Evolutionary conservation across 2,329 filamentous ascomycete species (phyloP).

Genomic region (Penicillium paneum): DNA sequence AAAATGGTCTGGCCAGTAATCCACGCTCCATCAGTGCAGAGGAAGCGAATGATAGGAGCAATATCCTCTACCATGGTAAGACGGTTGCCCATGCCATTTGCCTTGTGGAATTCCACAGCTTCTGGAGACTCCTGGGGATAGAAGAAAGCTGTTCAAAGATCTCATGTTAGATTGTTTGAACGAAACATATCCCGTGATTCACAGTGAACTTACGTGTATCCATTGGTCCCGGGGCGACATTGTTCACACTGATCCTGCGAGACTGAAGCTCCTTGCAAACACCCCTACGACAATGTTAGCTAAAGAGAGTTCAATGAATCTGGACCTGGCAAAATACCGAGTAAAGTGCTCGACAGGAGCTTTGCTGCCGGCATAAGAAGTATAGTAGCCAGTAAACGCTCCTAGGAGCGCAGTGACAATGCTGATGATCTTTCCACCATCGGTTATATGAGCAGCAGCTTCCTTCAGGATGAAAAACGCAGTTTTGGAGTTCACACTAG

Average conservation of each 20-base stretch:
- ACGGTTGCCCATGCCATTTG: neutral
- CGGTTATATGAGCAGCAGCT: neutral
- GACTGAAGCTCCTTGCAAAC: neutral
- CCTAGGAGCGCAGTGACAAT: neutral
- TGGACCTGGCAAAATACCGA: neutral
- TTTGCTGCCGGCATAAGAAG: neutral
- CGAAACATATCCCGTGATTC: neutral
- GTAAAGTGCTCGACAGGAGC: neutral
- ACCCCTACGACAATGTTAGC: neutral
- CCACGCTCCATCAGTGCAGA: neutral
- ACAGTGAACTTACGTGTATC: neutral
- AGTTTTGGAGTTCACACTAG: neutral
- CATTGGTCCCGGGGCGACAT: neutral
- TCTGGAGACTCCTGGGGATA: neutral
- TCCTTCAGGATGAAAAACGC: neutral
- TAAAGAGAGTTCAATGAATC: neutral
- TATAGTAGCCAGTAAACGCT: neutral
- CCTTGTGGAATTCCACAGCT: neutral
- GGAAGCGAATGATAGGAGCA: neutral
- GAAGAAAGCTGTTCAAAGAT: neutral
- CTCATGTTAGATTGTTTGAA: neutral
- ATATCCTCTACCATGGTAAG: neutral
- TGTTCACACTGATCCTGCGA: neutral
- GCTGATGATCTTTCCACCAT: neutral
- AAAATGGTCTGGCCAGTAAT: neutral